These are phyloP conservation scores for Przewalskia tangutica DNA, from an alignment of 257 asterid genomes.

Conservation along the genomic window DNA sequence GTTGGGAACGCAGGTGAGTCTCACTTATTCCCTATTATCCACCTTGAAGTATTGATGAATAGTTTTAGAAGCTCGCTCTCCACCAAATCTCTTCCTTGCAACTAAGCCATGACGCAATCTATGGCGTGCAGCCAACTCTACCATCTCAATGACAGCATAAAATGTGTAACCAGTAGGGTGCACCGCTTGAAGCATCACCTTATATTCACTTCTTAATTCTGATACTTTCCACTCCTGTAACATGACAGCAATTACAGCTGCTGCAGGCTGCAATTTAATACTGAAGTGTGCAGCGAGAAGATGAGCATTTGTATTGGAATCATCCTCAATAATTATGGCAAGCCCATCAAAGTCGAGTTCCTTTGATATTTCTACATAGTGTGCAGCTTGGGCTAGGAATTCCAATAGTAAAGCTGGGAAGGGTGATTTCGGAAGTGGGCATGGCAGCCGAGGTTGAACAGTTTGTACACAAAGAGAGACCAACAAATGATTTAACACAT, in stretches of 20 bases:
- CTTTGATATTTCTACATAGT: not conserved
- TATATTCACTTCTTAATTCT: no score
- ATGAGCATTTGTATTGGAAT: no score
- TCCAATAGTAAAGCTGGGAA: no score
- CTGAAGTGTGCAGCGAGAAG: no score
- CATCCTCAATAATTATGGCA: no score
- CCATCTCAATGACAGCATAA: not conserved
- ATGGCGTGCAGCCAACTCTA: not conserved
- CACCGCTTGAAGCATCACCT: no score
- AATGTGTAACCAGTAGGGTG: not conserved
- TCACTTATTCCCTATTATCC: no score
- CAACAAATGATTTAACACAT: not conserved
- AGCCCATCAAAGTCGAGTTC: not conserved
- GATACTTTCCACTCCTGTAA: no score
- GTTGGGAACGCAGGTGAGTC: no score
- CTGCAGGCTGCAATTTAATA: no score
- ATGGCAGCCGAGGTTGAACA: not conserved
- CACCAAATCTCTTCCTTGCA: not conserved
- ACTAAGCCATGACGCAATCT: not conserved
- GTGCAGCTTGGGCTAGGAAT: not conserved
- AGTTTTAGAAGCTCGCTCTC: not conserved
- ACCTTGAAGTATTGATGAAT: no score
- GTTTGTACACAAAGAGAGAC: not conserved
- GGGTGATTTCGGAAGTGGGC: not conserved
- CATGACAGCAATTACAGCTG: no score